Evolutionary conservation across 768 basidiomycete genomes (phyloP).

Genomic region (Cystobasidium ongulense): DNA sequence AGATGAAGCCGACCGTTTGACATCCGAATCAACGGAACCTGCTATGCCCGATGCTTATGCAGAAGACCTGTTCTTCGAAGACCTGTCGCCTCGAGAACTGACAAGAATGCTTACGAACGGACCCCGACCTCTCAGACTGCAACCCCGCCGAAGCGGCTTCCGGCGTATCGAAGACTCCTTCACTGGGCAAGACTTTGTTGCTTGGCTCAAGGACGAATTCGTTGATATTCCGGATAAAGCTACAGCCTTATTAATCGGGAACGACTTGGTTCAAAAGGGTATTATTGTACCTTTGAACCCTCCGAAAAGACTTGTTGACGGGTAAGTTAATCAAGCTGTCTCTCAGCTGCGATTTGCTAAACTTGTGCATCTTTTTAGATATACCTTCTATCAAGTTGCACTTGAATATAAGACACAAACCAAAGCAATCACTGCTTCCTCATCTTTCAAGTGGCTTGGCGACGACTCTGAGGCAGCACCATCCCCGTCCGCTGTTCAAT

Average conservation of each 20-base stretch:
- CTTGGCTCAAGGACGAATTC: slow-evolving; percentile 87
- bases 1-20: slow-evolving; percentile 13
- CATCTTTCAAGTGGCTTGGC: not conserved
- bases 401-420: not conserved
- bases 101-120: slow-evolving; percentile 80
- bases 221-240: slow-evolving; percentile 74
- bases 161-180: slow-evolving; percentile 69
- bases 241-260: slow-evolving; percentile 71
- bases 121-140: slow-evolving; percentile 66
- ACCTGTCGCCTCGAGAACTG: slow-evolving; percentile 45
- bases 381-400: slow-evolving; percentile 19
- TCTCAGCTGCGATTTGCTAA: not conserved
- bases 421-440: slow-evolving; percentile 1
- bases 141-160: slow-evolving; percentile 74
- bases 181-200: slow-evolving; percentile 78
- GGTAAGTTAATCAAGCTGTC: not conserved
- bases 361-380: not conserved
- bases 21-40: not conserved
- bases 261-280: slow-evolving; percentile 66
- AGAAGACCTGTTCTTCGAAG: slow-evolving; percentile 3
- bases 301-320: slow-evolving; percentile 13
- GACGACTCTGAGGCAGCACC: not conserved
- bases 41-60: not conserved
- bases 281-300: slow-evolving; percentile 68
- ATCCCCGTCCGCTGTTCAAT: not conserved